Conservation (phyloP, 2,329 filamentous ascomycete genomes). For the Dothidotthia symphoricarpi region DNA sequence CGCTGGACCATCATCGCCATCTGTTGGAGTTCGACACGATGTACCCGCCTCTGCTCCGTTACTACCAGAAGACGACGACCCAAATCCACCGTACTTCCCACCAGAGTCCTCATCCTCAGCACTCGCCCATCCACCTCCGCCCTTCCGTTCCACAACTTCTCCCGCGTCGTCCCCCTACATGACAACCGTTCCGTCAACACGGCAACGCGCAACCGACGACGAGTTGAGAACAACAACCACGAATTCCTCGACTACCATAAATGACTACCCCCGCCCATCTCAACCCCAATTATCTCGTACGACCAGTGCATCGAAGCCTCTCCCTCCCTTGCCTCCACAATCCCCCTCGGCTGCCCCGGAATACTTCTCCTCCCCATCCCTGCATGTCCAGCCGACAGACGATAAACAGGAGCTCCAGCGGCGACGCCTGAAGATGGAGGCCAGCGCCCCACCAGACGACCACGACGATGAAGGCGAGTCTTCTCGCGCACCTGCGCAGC, state of each 20-base stretch:
- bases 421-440: slow-evolving; percentile 42
- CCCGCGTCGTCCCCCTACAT: slow-evolving; percentile 10
- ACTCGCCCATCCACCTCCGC: slow-evolving; percentile 25
- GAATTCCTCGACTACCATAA: slow-evolving; percentile 28
- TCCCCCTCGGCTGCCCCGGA: slow-evolving; percentile 18
- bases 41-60: slow-evolving; percentile 40
- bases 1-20: slow-evolving; percentile 44
- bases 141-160: slow-evolving; percentile 20
- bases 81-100: slow-evolving; percentile 20
- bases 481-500: slow-evolving; percentile 1
- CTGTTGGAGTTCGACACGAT: slow-evolving; percentile 35
- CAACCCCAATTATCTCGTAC: slow-evolving; percentile 8
- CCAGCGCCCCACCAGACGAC: slow-evolving; percentile 42
- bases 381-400: slow-evolving; percentile 51
- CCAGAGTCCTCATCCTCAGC: slow-evolving; percentile 22
- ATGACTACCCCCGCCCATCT: slow-evolving; percentile 8
- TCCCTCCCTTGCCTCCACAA: slow-evolving; percentile 23
- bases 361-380: slow-evolving; percentile 32
- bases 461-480: slow-evolving; percentile 21
- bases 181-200: slow-evolving; percentile 10
- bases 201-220: slow-evolving; percentile 18
- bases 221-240: slow-evolving; percentile 15
- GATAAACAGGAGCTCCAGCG: slow-evolving; percentile 77
- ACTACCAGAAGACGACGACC: slow-evolving; percentile 35
- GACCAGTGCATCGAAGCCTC: slow-evolving; percentile 17